phyloP scores from a whole-genome alignment of 2,329 filamentous ascomycete genomes.

The Coleophoma crateriformis region DNA sequence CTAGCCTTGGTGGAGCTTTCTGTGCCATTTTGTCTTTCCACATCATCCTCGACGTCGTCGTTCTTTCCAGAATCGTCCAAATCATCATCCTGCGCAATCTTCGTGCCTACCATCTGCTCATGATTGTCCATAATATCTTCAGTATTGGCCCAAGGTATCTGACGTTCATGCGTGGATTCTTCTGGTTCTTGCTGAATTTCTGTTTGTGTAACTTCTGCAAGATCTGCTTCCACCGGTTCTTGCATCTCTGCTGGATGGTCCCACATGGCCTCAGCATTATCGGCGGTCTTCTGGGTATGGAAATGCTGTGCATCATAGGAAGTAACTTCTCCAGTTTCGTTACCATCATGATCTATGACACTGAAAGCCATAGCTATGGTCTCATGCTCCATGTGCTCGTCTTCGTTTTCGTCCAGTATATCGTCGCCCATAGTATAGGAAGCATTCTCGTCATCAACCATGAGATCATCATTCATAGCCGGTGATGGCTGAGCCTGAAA shows the following conservation, averaged over 20 bases:
- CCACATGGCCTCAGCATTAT: not conserved
- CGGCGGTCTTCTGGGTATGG: not conserved
- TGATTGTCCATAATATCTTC: too few species aligned
- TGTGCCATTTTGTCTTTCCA: too few species aligned
- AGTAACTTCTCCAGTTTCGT: conserved; percentile 1
- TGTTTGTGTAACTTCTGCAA: too few species aligned
- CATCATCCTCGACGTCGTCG: not conserved
- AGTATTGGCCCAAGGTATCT: too few species aligned
- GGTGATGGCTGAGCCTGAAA: conserved; percentile 25
- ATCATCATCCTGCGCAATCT: too few species aligned
- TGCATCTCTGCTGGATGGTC: not conserved
- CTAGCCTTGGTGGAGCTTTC: too few species aligned
- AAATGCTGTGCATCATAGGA: not conserved
- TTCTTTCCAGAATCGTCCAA: not conserved
- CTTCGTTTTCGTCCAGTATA: conserved; percentile 14
- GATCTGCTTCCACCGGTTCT: too few species aligned
- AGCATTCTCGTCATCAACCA: conserved; percentile 34
- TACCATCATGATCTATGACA: not conserved
- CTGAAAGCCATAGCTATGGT: conserved; percentile 9
- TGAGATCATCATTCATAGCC: conserved; percentile 38
- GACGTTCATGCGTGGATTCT: too few species aligned
- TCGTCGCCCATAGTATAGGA: conserved; percentile 31
- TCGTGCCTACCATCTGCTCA: too few species aligned
- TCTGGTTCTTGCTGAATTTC: too few species aligned
- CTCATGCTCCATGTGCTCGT: conserved; percentile 17